A percentile compares a stretch with the other conserved stretches of the same genome.
Evolutionary conservation across 108 stramenopile genomes (phyloP).

Genomic region (Nitzschia inconspicua): DNA sequence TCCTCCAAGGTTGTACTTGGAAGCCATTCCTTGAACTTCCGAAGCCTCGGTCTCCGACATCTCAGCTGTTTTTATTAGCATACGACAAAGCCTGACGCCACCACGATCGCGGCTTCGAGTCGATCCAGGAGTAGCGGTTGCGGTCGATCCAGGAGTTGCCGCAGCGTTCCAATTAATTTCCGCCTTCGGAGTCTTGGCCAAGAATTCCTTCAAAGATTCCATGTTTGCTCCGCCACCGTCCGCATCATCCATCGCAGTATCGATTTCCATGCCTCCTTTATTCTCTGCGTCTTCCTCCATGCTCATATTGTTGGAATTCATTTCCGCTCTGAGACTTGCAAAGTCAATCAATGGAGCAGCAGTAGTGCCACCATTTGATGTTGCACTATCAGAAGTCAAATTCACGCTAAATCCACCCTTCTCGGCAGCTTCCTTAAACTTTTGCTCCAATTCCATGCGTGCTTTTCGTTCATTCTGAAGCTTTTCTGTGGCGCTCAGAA

Average conservation of each 20-base stretch:
- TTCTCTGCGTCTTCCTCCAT: background rate
- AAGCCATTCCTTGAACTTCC: slow-evolving; percentile 33
- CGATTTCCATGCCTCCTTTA: slow-evolving; percentile 5
- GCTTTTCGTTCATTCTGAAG: slow-evolving; percentile 33
- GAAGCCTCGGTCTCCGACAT: slow-evolving; percentile 17
- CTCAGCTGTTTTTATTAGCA: slow-evolving; percentile 14
- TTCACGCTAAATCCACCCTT: slow-evolving; percentile 21
- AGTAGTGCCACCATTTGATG: background rate
- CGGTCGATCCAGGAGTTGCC: background rate
- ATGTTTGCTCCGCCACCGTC: slow-evolving; percentile 28
- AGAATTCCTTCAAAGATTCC: slow-evolving; percentile 43
- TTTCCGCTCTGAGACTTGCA: slow-evolving; percentile 28
- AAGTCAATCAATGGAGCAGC: slow-evolving; percentile 25
- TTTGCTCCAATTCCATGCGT: slow-evolving; percentile 16
- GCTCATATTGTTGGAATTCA: slow-evolving; percentile 4
- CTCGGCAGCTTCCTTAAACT: slow-evolving; percentile 4
- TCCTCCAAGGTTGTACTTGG: slow-evolving; percentile 61
- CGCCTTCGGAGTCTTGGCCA: slow-evolving; percentile 35
- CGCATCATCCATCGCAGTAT: slow-evolving; percentile 19
- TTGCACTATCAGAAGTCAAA: background rate
- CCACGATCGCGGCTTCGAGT: slow-evolving; percentile 28
- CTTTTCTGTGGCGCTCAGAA: slow-evolving; percentile 40
- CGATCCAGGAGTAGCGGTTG: background rate
- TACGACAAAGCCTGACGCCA: slow-evolving; percentile 33
- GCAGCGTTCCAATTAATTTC: slow-evolving; percentile 28